phyloP scores from a whole-genome alignment of 805 yeast species.

The Sungouiozyma intestinalis region DNA sequence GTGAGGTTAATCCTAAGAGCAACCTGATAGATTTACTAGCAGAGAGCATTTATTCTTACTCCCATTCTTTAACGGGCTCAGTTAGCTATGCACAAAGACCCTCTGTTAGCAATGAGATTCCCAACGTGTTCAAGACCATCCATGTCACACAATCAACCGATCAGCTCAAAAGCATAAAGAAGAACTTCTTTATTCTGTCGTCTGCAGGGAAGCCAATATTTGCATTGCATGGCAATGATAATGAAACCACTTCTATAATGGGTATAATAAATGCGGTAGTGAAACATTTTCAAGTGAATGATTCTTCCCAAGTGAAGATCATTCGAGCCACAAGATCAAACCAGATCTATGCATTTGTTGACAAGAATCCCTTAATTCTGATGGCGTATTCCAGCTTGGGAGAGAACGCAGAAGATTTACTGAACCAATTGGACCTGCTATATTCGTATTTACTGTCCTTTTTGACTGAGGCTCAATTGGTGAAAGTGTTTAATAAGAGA shows the following conservation, averaged over 20 bases:
- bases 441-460: slow-evolving; percentile 76
- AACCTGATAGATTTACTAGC: slow-evolving; percentile 8
- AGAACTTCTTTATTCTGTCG: slow-evolving; percentile 72
- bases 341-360: slow-evolving; percentile 42
- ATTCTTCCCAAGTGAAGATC: slow-evolving; percentile 32
- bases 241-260: slow-evolving; percentile 51
- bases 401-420: slow-evolving; percentile 42
- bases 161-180: slow-evolving; percentile 20
- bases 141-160: neutral
- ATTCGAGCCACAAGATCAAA: slow-evolving; percentile 29
- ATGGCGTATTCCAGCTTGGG: slow-evolving; percentile 54
- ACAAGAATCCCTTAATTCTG: slow-evolving; percentile 59
- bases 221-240: slow-evolving; percentile 65
- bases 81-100: slow-evolving; percentile 7
- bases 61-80: slow-evolving; percentile 6
- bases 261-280: slow-evolving; percentile 76
- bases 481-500: slow-evolving; percentile 54
- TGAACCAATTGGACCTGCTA: slow-evolving; percentile 58
- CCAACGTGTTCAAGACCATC: slow-evolving; percentile 13
- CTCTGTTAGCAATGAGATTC: slow-evolving; percentile 24
- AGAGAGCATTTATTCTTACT: slow-evolving; percentile 15
- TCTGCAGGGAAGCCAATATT: slow-evolving; percentile 85
- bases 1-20: neutral
- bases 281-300: slow-evolving; percentile 46
- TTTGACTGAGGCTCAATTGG: slow-evolving; percentile 68